phyloP scores from a whole-genome alignment of 2,329 filamentous ascomycete genomes.

The Rugonectria rugulosa region DNA sequence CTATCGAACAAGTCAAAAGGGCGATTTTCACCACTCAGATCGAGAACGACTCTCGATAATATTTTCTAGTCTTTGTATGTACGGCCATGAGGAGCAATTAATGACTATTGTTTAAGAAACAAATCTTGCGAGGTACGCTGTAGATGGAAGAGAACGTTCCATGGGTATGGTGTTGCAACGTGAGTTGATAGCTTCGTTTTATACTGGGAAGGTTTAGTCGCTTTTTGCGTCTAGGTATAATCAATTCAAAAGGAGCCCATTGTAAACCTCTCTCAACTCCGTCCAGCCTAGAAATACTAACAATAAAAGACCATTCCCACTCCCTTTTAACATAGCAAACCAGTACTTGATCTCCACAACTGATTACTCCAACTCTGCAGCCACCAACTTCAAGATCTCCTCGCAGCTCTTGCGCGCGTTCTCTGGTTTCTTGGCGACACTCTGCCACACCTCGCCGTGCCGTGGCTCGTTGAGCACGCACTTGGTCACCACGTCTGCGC shows the following conservation, averaged over 20 bases:
- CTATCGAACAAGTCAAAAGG: background rate
- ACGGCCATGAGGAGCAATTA: slow-evolving; percentile 10
- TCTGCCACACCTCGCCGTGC: slow-evolving; percentile 93
- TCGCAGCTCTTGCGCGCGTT: slow-evolving; percentile 79
- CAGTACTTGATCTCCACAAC: background rate
- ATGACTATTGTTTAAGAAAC: background rate
- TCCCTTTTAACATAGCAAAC: slow-evolving; percentile 2
- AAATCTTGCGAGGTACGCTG: no score
- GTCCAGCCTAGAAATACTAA: no score
- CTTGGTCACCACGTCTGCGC: slow-evolving; percentile 81
- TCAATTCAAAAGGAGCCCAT: no score
- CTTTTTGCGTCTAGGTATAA: no score
- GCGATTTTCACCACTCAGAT: slow-evolving; percentile 1
- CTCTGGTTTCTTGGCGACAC: slow-evolving; percentile 82
- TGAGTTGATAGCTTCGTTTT: no score
- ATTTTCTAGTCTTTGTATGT: slow-evolving; percentile 5
- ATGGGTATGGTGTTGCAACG: no score
- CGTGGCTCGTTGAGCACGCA: slow-evolving; percentile 84
- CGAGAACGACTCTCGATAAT: slow-evolving; percentile 2
- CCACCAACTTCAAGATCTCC: slow-evolving; percentile 84
- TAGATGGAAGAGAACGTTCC: no score
- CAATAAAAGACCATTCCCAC: slow-evolving; percentile 7
- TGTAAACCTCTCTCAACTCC: no score
- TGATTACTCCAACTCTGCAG: slow-evolving; percentile 51
- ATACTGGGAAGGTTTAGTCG: no score